Evolutionary conservation across 2,329 filamentous ascomycete species (phyloP).

Genomic region (Alternaria panax): DNA sequence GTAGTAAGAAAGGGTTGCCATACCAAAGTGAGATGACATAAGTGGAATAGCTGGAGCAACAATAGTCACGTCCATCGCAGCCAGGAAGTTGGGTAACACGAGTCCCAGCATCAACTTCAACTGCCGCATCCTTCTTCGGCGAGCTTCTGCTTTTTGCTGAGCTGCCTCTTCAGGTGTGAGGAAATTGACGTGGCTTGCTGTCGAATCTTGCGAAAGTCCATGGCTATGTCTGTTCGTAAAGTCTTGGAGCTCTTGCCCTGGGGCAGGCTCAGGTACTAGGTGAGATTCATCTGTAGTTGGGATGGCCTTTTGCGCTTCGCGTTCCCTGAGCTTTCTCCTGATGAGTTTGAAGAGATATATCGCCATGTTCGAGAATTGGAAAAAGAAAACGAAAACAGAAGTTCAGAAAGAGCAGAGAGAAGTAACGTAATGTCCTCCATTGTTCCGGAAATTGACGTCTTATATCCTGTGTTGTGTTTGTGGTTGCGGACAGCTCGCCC

Average conservation of each 20-base stretch:
- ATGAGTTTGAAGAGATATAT: conserved; percentile 38
- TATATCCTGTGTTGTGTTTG: conserved; percentile 13
- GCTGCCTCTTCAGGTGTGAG: conserved; percentile 20
- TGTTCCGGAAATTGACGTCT: not conserved
- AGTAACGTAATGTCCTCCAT: not conserved
- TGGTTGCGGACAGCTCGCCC: conserved; percentile 10
- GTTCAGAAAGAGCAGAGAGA: not conserved
- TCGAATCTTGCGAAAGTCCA: not conserved
- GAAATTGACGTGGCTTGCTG: conserved; percentile 17
- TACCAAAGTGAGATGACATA: conserved; percentile 71
- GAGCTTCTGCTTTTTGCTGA: conserved; percentile 21
- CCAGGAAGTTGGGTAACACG: conserved; percentile 66
- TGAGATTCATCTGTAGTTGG: conserved; percentile 35
- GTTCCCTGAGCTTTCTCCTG: conserved; percentile 30
- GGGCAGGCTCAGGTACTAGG: conserved; percentile 27
- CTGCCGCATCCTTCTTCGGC: conserved; percentile 55
- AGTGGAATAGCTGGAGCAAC: conserved; percentile 66
- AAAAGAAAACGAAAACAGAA: not conserved
- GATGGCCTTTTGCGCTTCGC: conserved; percentile 27
- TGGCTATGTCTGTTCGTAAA: not conserved
- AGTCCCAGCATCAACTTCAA: conserved; percentile 68
- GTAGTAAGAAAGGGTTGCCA: conserved; percentile 21
- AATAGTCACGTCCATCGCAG: conserved; percentile 71
- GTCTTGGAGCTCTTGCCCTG: not conserved
- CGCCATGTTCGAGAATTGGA: conserved; percentile 25